Conservation (phyloP, 441 rosid genomes). For the Populus hybrid region DNA sequence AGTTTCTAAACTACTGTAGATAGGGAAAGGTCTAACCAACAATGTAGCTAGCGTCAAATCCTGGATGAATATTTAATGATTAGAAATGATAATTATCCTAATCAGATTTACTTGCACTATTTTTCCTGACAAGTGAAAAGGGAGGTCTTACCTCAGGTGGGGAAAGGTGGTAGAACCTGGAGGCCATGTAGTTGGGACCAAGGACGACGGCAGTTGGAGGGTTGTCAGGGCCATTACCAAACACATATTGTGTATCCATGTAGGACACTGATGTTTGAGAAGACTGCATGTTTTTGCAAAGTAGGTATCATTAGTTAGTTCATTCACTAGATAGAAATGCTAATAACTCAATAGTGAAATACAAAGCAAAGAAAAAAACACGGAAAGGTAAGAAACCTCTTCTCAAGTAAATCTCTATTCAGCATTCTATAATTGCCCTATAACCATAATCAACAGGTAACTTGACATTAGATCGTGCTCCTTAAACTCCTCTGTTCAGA, state of each 20-base stretch:
- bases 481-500: background rate
- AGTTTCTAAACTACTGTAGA: background rate
- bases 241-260: conserved; percentile 18
- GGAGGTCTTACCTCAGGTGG: conserved; percentile 31
- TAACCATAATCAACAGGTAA: background rate
- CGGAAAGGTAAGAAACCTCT: background rate
- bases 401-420: background rate
- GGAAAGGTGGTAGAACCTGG: conserved; percentile 31
- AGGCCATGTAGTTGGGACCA: conserved; percentile 21
- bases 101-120: background rate
- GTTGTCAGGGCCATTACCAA: conserved; percentile 22
- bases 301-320: background rate
- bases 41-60: background rate
- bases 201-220: conserved; percentile 3
- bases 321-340: too few species aligned
- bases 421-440: background rate
- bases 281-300: background rate
- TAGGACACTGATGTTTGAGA: background rate
- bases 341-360: background rate
- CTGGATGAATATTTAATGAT: background rate
- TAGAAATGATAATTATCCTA: background rate
- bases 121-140: background rate
- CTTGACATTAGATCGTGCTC: background rate
- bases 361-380: background rate
- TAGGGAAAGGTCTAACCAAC: too few species aligned